phyloP scores from a whole-genome alignment of 495 filamentous ascomycete genomes.

The Wilcoxina mikolae region DNA sequence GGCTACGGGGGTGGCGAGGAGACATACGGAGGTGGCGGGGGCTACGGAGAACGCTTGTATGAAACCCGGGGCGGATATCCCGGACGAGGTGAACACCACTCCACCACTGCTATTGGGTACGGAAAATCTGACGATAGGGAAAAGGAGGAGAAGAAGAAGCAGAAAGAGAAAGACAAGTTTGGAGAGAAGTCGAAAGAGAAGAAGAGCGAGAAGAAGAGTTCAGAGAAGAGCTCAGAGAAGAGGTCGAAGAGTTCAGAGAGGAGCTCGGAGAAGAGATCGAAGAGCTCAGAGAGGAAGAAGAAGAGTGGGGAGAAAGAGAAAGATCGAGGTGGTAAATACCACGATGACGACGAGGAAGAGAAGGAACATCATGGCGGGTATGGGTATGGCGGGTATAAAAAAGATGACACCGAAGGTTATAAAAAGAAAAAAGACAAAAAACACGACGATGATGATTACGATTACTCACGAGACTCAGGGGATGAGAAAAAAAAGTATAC shows the following conservation, averaged over 20 bases:
- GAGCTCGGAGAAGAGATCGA: neutral
- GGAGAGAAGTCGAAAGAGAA: neutral
- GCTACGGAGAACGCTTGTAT: conserved; percentile 6
- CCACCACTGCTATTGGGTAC: neutral
- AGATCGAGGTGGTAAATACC: neutral
- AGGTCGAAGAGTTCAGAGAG: neutral
- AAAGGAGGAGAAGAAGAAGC: neutral
- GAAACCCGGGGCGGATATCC: neutral
- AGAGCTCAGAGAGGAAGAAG: conserved; percentile 1
- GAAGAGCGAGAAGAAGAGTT: too few species aligned
- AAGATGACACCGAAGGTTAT: neutral
- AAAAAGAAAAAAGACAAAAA: neutral
- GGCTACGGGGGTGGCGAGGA: neutral
- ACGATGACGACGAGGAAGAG: conserved; percentile 13
- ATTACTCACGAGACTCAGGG: neutral
- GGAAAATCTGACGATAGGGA: neutral
- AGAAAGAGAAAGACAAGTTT: neutral
- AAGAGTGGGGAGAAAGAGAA: conserved; percentile 3
- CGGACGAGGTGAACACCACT: neutral
- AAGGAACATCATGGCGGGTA: conserved; percentile 9
- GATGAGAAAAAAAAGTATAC: neutral
- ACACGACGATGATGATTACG: neutral
- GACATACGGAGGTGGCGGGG: conserved; percentile 4
- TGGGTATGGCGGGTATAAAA: neutral
- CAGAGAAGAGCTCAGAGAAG: too few species aligned